Base-by-base conservation (phyloP, 2,329 filamentous ascomycete species). In the Zelopaecilomyces penicillatus region DNA sequence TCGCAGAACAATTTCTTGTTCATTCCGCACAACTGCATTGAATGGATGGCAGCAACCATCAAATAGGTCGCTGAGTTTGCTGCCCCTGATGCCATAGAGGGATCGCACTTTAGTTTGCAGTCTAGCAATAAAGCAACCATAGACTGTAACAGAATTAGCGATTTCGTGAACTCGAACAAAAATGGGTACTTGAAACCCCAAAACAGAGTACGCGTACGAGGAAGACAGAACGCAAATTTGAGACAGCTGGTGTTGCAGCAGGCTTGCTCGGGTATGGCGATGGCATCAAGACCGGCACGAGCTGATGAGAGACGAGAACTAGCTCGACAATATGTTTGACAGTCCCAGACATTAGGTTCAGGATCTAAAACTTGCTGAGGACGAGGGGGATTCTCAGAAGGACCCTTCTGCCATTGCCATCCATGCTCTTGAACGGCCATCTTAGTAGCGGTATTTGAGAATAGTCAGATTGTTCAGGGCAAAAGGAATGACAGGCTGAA, bases 1-100 rank as follows among this genome's bases (percentile, higher is more conserved):
- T 29, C 64, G 60, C 26, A 56, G 29, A 0, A 56, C 40, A 30
- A 66, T 63, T 45, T 67, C 64, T 8, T 59, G 49, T 33, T 67
- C 60, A 30, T 52, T 57, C 4, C 56, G 52, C 4, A 54, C 44
- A 27, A 66, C 49, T 10, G 60, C 56, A 1, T 43, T 9, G 35
- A 45, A 53, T 4, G 64, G 63, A 36, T 54, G 59, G 39, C 43
- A 60, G 39, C 57, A 65, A 12, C 55, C 53, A 26, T 53, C 51
- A 3, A 9, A 10, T 10, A 32, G 59, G 42, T 67, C 64, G 4
- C 35, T 31, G 8, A 27, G 30, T 0, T 45, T 37, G 6, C 37
- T 42, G 27, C 63, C 62, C 5, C 57, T 44, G 33, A 67, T 64
- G 43, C 50, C 50, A 50, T 65, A 67, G 30, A 61, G 55, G 3